Base-by-base conservation (phyloP, 2,329 filamentous ascomycete species). In the Aspergillus sp. region DNA sequence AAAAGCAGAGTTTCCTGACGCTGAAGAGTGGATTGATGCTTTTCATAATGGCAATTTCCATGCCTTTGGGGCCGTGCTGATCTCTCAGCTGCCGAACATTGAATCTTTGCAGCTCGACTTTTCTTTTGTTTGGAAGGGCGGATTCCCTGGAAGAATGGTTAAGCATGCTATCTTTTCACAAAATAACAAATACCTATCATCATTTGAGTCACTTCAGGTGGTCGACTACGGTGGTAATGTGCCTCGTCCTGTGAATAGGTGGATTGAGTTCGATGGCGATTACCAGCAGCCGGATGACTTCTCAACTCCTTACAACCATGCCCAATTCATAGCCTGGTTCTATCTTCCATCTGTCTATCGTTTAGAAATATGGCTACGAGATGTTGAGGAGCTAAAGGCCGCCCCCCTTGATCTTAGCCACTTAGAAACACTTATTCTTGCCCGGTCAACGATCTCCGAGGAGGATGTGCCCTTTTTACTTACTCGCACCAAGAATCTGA, bases 151-250 rank as follows among this genome's bases (percentile, higher is more conserved):
- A 8, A 27, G 35, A 7, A 37, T 29, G 9, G 28, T 37, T 9
- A 28, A 37, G 12, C 35, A 37, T 37, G 35, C 19, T 11, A n/a
- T 27, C 5, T 28, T 37, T n/a, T 37, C 35, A 27, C 35, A 8
- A 37, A 37, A 37, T 27, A 28, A 12, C 9, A 27, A n/a, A 27
- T n/a, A n/a, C n/a, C 19, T 37, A 27, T n/a, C 35, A 27, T n/a
- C 35, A 27, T 37, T 37, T n/a, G 12, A n/a, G 27, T 28, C 5
- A 10, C 35, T 28, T n/a, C 9, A 37, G 9, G 19, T 10, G 13
- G 35, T 37, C 28, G 26, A 37, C 28, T 37, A 37, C 12, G 35
- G 35, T 27, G 35, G 35, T n/a, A 37, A 37, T 37, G 35, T 37
- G 19, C 35, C 35, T n/a, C 10, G 11, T 9, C 19, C 35, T 6